Evolutionary conservation across 768 basidiomycete genomes (phyloP), one percentile per base, ranked within the genome.

Genomic region (Kockovaella imperatae): DNA sequence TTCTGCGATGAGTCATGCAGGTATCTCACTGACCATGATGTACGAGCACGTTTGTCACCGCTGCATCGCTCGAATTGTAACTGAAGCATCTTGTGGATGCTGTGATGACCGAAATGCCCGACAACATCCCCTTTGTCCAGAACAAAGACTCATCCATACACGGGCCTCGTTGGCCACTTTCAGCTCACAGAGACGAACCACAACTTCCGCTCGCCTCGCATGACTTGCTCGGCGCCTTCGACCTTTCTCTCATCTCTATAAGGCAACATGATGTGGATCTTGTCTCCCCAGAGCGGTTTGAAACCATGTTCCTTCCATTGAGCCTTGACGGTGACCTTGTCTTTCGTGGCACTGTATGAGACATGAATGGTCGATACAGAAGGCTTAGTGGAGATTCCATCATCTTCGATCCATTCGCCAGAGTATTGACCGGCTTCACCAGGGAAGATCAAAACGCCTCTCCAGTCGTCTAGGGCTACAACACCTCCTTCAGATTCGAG

Each of bases 391-490:
- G 60, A 64, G 38, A 63, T 60, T 11, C 70, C 70, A 46, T 72
- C 70, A 38, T 72, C 70, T 43, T 72, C 70, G n/a, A 50, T 67
- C 70, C 70, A 72, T 4, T 44, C 42, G 14, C 54, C 60, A 13
- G 39, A 24, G 26, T 54, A 59, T 18, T 42, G 42, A 11, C 48
- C 48, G 4, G 34, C 34, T 15, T 39, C 39, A 5, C 60, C 54
- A 30, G 70, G 70, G 60, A 64, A 72, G 26, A 70, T 62, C 49
- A 65, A 58, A 29, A 68, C 53, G 1, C 68, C 70, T 45, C 70
- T 39, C 61, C 62, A 72, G 42, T 70, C 67, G 40, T 72, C 70
- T n/a, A 72, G 49, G 1, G 54, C 65, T 13, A 71, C 69, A 6
- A 68, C 43, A 20, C 67, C 69, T 10, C 60, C 62, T 26, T 64